Evolutionary conservation across 2,329 filamentous ascomycete species (phyloP).

Genomic region (Fusarium udum): DNA sequence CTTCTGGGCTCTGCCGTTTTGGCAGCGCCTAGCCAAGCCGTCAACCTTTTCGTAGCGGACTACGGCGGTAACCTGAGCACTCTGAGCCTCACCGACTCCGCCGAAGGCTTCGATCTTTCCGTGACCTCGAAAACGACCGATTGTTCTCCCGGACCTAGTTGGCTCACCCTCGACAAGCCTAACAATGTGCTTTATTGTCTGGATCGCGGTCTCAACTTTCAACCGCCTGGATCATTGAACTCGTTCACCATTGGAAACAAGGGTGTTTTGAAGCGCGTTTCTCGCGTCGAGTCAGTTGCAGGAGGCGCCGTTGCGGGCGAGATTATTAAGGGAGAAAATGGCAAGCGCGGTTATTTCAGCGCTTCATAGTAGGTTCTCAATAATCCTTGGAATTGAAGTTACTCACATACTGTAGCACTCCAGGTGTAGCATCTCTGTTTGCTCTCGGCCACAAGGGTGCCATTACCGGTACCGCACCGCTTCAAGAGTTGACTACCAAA

Average conservation of each 20-base stretch:
- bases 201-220: slow-evolving; percentile 20
- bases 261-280: slow-evolving; percentile 21
- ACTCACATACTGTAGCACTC: slow-evolving; percentile 7
- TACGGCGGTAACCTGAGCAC: slow-evolving; percentile 36
- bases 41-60: slow-evolving; percentile 37
- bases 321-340: slow-evolving; percentile 19
- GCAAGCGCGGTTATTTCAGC: slow-evolving; percentile 31
- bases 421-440: slow-evolving; percentile 21
- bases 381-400: rapidly evolving
- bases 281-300: slow-evolving; percentile 14
- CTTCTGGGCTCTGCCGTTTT: slow-evolving; percentile 14
- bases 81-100: slow-evolving; percentile 9
- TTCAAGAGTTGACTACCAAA: slow-evolving; percentile 32
- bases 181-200: slow-evolving; percentile 37
- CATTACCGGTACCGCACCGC: slow-evolving; percentile 21
- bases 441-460: slow-evolving; percentile 26
- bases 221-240: slow-evolving; percentile 32
- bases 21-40: slow-evolving; percentile 8
- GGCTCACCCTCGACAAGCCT: slow-evolving; percentile 29
- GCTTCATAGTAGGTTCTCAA: slow-evolving; percentile 34
- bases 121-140: slow-evolving; percentile 18
- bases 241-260: slow-evolving; percentile 26
- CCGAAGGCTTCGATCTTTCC: slow-evolving; percentile 2
- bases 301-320: slow-evolving; percentile 35
- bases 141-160: slow-evolving; percentile 29